A percentile compares a stretch with the other conserved stretches of the same genome.
phyloP scores from a whole-genome alignment of 225 moss, liverwort and hornwort species.

The Pseudisothecium myosuroides region DNA sequence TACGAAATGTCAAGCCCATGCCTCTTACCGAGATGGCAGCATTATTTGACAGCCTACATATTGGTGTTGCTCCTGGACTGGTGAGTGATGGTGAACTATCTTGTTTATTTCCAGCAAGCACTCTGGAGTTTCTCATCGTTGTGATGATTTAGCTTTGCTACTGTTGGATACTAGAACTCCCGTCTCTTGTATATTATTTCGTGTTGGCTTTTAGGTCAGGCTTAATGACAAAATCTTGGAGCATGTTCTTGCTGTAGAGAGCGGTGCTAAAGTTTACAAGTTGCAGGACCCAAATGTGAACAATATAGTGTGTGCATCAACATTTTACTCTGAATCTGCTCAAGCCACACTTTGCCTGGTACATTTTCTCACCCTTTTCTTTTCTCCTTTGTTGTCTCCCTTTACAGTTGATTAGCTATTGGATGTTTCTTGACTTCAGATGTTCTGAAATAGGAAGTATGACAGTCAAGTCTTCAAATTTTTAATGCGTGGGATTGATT shows the following conservation, averaged over 20 bases:
- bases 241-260: background rate
- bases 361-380: background rate
- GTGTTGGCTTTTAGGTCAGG: background rate
- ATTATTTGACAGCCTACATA: slow-evolving; percentile 64
- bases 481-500: background rate
- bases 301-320: slow-evolving; percentile 88
- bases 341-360: slow-evolving; percentile 79
- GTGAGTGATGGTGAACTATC: slow-evolving; percentile 21
- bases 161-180: background rate
- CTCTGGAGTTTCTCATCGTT: background rate
- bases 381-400: background rate
- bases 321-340: slow-evolving; percentile 64
- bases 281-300: slow-evolving; percentile 95
- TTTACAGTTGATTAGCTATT: background rate
- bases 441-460: background rate
- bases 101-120: background rate
- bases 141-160: background rate
- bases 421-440: background rate
- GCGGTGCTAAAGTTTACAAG: background rate
- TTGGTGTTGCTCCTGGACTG: slow-evolving; percentile 87
- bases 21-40: slow-evolving; percentile 84
- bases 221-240: background rate
- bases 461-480: background rate
- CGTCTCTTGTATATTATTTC: background rate
- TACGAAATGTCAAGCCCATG: slow-evolving; percentile 84